Base-by-base conservation (phyloP, 768 basidiomycete species). In the Calocybe cyanea region DNA sequence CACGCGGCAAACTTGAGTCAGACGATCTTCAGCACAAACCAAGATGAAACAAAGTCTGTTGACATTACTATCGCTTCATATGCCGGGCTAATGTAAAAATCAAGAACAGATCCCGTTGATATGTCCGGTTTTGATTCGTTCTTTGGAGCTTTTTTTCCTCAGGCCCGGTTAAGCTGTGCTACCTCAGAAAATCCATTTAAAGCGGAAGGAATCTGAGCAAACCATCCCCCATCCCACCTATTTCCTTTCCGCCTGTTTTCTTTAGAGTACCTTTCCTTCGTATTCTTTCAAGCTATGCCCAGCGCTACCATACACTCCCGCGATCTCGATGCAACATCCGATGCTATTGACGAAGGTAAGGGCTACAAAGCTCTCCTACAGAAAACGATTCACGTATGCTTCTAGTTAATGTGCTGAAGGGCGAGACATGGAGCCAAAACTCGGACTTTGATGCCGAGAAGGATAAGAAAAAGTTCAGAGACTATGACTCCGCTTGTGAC, bases 341-440 rank as follows among this genome's bases (percentile, higher is more conserved):
- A 77, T 50, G 71, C 71, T 37, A 68, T 77, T 20, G 76, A 77
- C 58, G 63, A 72, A 40, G 75, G 76, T 75, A 11, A 28, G 30
- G 23, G 8, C 9, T 17, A 25, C 11, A 11, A 23, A 23, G 7
- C 21, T 33, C 6, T 1, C 3, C 31, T 2, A 20, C 4, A 3
- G 23, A 6, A 41, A 19, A 4, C 28, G 14, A 30, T 35, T 9
- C 31, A 28, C 42, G 34, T 20, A 38, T 38, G 17, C 32, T 25
- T 41, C 14, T 21, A 87, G 87, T 89, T 28, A 89, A 89, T 57
- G 73, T 79, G 28, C 66, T 86, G 33, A 86, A 81, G 60, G 80
- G 78, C 21, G 73, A 73, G 41, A 51, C 70, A 35, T 81, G 82
- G 83, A 68, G 83, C 54, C 76, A 75, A 2, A 54, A 70, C 37